These are phyloP conservation scores for Phytophthora constricta DNA, from an alignment of 352 stramenopile genomes.

Conservation along the genomic window DNA sequence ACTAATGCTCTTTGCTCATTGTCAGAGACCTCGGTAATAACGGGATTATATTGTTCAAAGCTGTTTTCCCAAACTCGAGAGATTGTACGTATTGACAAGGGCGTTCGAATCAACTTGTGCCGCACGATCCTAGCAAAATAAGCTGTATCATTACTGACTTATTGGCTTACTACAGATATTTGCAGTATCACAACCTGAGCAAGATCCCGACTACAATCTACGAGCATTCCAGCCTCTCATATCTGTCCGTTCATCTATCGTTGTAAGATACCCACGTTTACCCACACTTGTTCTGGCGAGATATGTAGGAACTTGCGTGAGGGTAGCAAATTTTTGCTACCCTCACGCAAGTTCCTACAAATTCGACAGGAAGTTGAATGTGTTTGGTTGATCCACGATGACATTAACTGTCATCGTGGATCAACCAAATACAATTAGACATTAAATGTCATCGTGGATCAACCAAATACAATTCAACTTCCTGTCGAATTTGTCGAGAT, in stretches of 20 bases:
- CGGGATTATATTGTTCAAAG: not conserved
- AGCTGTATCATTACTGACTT: not conserved
- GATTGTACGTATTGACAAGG: not conserved
- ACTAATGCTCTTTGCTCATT: no score
- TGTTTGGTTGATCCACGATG: no score
- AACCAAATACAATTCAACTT: conserved; percentile 27
- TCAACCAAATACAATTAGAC: no score
- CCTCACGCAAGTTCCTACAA: no score
- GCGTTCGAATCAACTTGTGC: no score
- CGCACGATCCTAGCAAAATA: no score
- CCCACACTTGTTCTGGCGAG: no score
- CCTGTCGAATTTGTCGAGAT: conserved; percentile 16
- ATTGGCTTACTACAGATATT: not conserved
- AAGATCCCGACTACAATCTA: not conserved
- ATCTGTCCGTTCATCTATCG: not conserved
- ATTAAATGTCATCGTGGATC: not conserved
- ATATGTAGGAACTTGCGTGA: no score
- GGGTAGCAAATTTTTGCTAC: no score
- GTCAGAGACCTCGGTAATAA: not conserved
- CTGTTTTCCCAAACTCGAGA: not conserved
- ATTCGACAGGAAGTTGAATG: no score
- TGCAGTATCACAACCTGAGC: not conserved
- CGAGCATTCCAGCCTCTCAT: not conserved
- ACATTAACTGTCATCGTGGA: no score
- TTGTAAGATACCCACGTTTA: no score